Evolutionary conservation across 345 rosid genomes (phyloP).

Genomic region (Erysimum cheiranthoides): DNA sequence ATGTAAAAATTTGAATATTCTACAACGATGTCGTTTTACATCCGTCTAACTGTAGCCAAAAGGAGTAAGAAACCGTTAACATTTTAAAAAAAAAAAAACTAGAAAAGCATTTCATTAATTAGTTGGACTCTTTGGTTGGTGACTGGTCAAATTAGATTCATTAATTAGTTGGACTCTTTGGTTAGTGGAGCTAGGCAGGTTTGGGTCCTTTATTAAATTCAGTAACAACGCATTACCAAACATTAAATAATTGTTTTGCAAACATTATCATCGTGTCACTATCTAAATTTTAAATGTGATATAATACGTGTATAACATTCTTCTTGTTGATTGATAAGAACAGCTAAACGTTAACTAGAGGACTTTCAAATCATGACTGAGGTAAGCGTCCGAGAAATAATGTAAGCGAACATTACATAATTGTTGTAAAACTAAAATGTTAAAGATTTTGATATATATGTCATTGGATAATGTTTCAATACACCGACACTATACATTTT

Average conservation of each 20-base stretch:
- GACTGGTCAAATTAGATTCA: no score
- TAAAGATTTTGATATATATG: no score
- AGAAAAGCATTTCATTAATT: not conserved
- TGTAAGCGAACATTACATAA: no score
- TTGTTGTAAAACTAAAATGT: no score
- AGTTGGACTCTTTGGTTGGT: constrained; percentile 8
- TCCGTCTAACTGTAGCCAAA: not conserved
- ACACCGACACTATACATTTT: no score
- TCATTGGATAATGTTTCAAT: no score
- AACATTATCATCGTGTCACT: not conserved
- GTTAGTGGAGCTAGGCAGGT: constrained; percentile 17
- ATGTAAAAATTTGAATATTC: not conserved
- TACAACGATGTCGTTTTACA: constrained; percentile 5
- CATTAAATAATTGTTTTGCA: not conserved
- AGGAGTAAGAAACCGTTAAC: not conserved
- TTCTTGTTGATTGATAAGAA: constrained; percentile 19
- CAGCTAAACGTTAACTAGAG: not conserved
- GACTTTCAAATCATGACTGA: constrained; percentile 8
- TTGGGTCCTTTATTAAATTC: not conserved
- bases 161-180: not conserved
- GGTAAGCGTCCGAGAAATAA: not conserved
- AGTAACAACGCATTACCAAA: not conserved
- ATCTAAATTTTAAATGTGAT: not conserved
- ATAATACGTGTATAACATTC: constrained; percentile 1
- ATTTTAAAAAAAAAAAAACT: not conserved